Base-by-base conservation (phyloP, 2,329 filamentous ascomycete species). In the Pseudogymnoascus sp. region DNA sequence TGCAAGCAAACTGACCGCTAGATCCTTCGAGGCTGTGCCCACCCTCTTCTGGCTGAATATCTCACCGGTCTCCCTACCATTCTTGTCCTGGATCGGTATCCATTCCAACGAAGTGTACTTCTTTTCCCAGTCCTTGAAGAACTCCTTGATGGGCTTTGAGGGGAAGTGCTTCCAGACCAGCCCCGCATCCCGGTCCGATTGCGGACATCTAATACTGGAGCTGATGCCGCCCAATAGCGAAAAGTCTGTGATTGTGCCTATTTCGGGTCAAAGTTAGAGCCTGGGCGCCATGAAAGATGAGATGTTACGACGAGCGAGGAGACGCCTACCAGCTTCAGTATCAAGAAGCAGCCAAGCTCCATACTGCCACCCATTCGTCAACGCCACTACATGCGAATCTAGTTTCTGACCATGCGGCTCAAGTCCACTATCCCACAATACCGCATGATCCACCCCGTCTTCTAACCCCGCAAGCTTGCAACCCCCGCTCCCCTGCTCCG, bases 341-440 rank as follows among this genome's bases (percentile, higher is more conserved):
- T 64, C 64, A 59, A 65, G 62, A 46, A 65, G 63, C 25, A 65
- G 18, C 64, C 62, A 65, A 42, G 23, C 46, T 31, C 64, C 62
- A 64, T 64, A 64, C 1, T 38, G 34, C 14, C n/a, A 59, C 59
- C 64, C 64, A 50, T 64, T 38, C 14, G 64, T 65, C 44, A 65
- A 23, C 28, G 62, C 46, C 37, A 65, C 61, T 7, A 65, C 62
- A 38, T 65, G 62, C 31, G 62, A 10, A n/a, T 59, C 56, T 25
- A 64, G 34, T 28, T 21, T 56, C 59, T 61, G 59, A n/a, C 37
- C 62, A 31, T 61, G 37, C 23, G 62, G 62, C 34, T 62, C 62
- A 44, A 64, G 53, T 5, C 23, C 8, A 23, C 16, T 60, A 12
- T 60, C 25, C 59, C 59, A 60, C 16, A 60, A 23, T 31, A 23